These are phyloP conservation scores for Cucumis sativus DNA, from an alignment of 306 rosid genomes.

Conservation along the genomic window DNA sequence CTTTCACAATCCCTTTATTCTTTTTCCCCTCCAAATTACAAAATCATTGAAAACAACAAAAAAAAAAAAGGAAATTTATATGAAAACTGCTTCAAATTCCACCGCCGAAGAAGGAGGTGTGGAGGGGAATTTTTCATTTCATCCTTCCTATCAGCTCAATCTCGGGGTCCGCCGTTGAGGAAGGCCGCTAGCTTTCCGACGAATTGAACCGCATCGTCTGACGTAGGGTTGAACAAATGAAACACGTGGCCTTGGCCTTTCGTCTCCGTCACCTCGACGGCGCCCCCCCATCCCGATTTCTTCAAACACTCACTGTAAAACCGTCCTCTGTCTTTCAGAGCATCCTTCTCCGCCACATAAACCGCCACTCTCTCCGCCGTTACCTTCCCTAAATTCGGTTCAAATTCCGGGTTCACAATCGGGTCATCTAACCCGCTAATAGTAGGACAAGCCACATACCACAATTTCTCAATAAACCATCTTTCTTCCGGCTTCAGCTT, in stretches of 20 bases:
- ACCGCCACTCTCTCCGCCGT: conserved; percentile 40
- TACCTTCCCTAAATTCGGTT: conserved; percentile 33
- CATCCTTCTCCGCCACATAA: conserved; percentile 54
- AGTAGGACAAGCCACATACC: conserved; percentile 35
- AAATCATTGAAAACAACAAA: too few species aligned
- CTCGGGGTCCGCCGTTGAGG: background rate
- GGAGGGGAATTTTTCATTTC: background rate
- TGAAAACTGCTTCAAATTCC: too few species aligned
- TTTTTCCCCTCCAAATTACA: background rate
- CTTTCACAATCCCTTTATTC: background rate
- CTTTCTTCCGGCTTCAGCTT: background rate
- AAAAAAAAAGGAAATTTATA: too few species aligned
- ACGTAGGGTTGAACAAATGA: conserved; percentile 30
- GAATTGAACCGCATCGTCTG: conserved; percentile 24
- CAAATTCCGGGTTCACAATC: conserved; percentile 39
- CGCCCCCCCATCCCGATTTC: conserved; percentile 40
- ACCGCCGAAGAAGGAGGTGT: background rate
- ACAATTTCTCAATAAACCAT: conserved; percentile 12
- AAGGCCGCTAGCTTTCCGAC: conserved; percentile 24
- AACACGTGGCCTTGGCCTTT: conserved; percentile 44
- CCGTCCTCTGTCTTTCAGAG: conserved; percentile 35
- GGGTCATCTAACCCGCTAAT: conserved; percentile 46
- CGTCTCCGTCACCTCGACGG: conserved; percentile 29
- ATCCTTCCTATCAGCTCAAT: background rate
- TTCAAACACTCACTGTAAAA: conserved; percentile 29